Evolutionary conservation across 257 asterid genomes (phyloP), one percentile per base, ranked within the genome.

Genomic region (Ilex aquifolium): DNA sequence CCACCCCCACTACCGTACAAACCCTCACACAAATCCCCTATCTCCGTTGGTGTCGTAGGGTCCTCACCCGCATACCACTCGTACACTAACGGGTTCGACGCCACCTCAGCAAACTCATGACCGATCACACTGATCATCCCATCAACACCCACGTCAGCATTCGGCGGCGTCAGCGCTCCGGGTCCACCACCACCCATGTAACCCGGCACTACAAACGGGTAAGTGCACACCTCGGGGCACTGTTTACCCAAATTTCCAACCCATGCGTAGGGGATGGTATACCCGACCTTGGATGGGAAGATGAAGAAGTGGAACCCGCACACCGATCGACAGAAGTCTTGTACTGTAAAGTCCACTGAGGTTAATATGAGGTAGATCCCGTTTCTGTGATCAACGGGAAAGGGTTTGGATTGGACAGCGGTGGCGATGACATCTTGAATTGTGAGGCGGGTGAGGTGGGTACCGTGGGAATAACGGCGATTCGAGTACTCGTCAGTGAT

Each of bases 21-120:
- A 15, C 97, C 96, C 21, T 90, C 98, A 44, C 98, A 91, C 66
- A 91, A 73, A 60, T 88, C 98, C 1, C 95, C 98, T 0, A 91
- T 91, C 79, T 91, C 96, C 44, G 96, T 88, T 32, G 96, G 96
- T 32, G 95, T 87, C 68, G 86, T 87, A 6, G 98, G 96, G 52
- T 91, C 96, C 73, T 91, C 95, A 0, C 98, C 98, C 2, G 98
- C 96, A 63, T 91, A 91, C 96, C 96, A 91, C 15, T 96, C 98
- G 66, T 91, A 88, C 46, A 91, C 80, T 60, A 91, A 74, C 17
- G 98, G 98, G 16, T 91, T 91, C 56, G 96, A 88, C 6, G 98
- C 76, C 57, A 88, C 66, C 81, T 91, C 98, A 32, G 98, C 98
- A 69, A 91, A 77, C 77, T 91, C 98, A 75, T 91, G 98, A 31